A percentile compares a stretch with the other conserved stretches of the same genome.
phyloP scores from a whole-genome alignment of 805 yeast species.

The Metschnikowia santaceciliae region DNA sequence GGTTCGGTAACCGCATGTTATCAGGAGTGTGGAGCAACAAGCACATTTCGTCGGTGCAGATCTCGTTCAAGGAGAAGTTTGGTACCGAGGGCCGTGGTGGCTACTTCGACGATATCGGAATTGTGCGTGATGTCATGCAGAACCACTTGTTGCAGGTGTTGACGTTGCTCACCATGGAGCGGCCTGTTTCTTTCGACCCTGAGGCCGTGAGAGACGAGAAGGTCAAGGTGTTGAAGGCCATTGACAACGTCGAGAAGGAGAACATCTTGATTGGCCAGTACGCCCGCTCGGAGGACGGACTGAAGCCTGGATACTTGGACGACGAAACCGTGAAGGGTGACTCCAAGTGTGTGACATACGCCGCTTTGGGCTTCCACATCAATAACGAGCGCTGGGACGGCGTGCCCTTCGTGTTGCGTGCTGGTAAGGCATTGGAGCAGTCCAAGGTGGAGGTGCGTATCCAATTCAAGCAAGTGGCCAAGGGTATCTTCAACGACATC shows the following conservation, averaged over 20 bases:
- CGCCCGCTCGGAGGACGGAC: slow-evolving; percentile 75
- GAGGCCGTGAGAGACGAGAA: slow-evolving; percentile 95
- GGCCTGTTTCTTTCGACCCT: slow-evolving; percentile 87
- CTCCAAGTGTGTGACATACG: slow-evolving; percentile 88
- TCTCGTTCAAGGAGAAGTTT: slow-evolving; percentile 94
- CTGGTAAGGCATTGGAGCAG: slow-evolving; percentile 95
- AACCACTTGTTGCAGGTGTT: slow-evolving; percentile 92
- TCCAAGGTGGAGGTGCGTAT: slow-evolving; percentile 93
- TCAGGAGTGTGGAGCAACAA: slow-evolving; percentile 86
- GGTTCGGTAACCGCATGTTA: slow-evolving; percentile 88
- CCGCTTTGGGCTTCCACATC: slow-evolving; percentile 76
- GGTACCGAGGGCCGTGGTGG: slow-evolving; percentile 99
- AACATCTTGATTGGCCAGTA: slow-evolving; percentile 88
- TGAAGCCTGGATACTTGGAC: slow-evolving; percentile 86
- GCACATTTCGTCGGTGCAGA: slow-evolving; percentile 75
- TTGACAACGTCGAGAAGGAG: slow-evolving; percentile 59
- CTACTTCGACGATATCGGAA: slow-evolving; percentile 91
- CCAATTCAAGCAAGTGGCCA: slow-evolving; percentile 83
- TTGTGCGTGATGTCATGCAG: slow-evolving; percentile 97
- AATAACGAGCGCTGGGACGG: slow-evolving; percentile 97
- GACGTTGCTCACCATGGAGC: slow-evolving; percentile 90
- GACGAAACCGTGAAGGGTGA: slow-evolving; percentile 82
- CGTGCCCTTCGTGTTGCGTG: slow-evolving; percentile 92
- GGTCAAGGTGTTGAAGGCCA: slow-evolving; percentile 84
- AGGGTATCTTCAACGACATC: slow-evolving; percentile 75